Percentiles rank a stretch among this genome's conserved stretches.
phyloP scores from a whole-genome alignment of 495 filamentous ascomycete species.

The Penicillium cinerascens region DNA sequence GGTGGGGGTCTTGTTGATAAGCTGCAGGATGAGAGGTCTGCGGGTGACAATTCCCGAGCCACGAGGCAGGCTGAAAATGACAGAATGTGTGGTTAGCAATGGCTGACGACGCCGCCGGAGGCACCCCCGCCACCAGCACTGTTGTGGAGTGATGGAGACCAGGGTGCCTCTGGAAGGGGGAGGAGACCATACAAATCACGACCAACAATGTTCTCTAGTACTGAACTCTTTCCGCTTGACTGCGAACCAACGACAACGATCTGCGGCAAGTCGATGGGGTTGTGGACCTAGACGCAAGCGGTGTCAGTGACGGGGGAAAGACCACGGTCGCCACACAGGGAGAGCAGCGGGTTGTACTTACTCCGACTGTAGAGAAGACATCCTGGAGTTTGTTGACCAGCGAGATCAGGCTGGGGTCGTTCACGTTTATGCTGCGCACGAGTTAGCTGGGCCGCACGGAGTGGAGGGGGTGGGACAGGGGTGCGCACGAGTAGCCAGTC shows the following conservation, averaged over 20 bases:
- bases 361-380: conserved; percentile 97
- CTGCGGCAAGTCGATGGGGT: conserved; percentile 98
- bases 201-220: conserved; percentile 98
- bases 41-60: conserved; percentile 97
- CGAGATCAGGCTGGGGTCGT: conserved; percentile 78
- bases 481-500: conserved; percentile 46
- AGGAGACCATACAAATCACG: conserved; percentile 81
- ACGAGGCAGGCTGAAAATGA: conserved; percentile 73
- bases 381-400: conserved; percentile 99
- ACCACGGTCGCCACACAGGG: conserved; percentile 5
- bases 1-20: conserved; percentile 79
- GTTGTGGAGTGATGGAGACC: not conserved
- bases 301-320: conserved; percentile 27
- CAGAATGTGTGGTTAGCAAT: conserved; percentile 25
- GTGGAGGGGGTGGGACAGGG: conserved; percentile 22
- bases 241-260: conserved; percentile 99
- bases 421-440: conserved; percentile 66
- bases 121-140: conserved; percentile 12
- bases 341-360: conserved; percentile 48
- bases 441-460: conserved; percentile 30
- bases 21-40: conserved; percentile 92
- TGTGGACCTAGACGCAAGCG: conserved; percentile 65
- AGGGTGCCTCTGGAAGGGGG: not conserved
- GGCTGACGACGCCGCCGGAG: conserved; percentile 10
- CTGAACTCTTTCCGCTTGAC: conserved; percentile 99